phyloP scores from a whole-genome alignment of 768 basidiomycete genomes.

The Stropharia rugosoannulata region DNA sequence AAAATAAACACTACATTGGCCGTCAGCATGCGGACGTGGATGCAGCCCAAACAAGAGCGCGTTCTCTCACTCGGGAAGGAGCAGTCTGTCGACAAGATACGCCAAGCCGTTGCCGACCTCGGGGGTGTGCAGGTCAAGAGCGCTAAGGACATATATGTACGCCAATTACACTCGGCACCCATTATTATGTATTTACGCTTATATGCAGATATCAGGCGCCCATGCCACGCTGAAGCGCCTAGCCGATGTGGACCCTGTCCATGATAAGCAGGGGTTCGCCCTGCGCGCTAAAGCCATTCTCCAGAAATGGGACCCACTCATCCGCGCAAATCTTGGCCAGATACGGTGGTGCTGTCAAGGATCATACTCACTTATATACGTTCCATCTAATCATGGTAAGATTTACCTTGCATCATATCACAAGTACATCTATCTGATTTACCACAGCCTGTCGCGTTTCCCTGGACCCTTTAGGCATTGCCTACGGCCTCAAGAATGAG shows the following conservation, averaged over 20 bases:
- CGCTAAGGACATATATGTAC: conserved; percentile 1
- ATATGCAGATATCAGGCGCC: not conserved
- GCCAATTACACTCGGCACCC: not conserved
- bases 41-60: not conserved
- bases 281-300: not conserved
- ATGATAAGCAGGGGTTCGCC: not conserved
- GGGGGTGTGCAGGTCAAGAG: not conserved
- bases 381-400: not conserved
- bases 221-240: not conserved
- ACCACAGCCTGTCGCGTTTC: not conserved
- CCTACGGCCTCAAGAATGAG: not conserved
- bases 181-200: not conserved
- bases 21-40: not conserved
- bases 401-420: not conserved
- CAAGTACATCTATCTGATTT: not conserved
- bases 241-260: not conserved
- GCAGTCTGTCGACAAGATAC: not conserved
- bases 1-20: not conserved
- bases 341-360: conserved; percentile 1
- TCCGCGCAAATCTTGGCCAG: not conserved
- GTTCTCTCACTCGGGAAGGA: not conserved
- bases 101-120: not conserved
- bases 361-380: not conserved
- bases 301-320: not conserved
- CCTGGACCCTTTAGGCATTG: not conserved